Evolutionary conservation across 331 rosid genomes (phyloP).

Genomic region (Arachis monticola): DNA sequence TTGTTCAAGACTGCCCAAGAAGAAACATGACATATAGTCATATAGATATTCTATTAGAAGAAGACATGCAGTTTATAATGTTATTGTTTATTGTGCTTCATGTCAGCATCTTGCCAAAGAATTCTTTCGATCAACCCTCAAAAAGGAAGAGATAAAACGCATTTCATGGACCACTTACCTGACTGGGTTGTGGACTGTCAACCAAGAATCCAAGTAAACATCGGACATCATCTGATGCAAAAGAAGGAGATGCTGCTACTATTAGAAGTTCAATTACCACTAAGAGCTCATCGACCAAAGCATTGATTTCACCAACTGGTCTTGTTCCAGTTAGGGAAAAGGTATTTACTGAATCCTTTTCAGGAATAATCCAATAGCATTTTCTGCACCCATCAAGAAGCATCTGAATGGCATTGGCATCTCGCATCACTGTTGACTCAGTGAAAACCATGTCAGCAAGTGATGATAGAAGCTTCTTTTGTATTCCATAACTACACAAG

Average conservation of each 20-base stretch:
- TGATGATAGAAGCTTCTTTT: constrained; percentile 96
- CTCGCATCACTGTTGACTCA: constrained; percentile 86
- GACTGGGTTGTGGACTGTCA: constrained; percentile 94
- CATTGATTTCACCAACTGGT: constrained; percentile 93
- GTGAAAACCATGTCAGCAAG: constrained; percentile 99
- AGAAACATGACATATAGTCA: not conserved
- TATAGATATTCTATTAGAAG: constrained; percentile 10
- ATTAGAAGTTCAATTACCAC: constrained; percentile 91
- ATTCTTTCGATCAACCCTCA: not conserved
- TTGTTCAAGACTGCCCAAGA: not conserved
- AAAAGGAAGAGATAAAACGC: constrained; percentile 15
- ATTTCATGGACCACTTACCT: constrained; percentile 57
- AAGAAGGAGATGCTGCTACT: constrained; percentile 80
- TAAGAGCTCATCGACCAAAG: constrained; percentile 95
- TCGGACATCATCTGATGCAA: constrained; percentile 79
- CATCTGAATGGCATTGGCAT: constrained; percentile 97
- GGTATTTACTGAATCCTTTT: constrained; percentile 81
- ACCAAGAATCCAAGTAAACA: constrained; percentile 89
- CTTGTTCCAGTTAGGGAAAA: constrained; percentile 70
- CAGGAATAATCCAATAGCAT: constrained; percentile 91
- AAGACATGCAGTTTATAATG: constrained; percentile 25
- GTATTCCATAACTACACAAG: constrained; percentile 93
- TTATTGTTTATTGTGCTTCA: constrained; percentile 9
- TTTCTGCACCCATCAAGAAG: constrained; percentile 97
- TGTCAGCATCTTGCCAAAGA: constrained; percentile 15